A percentile compares a stretch with the other conserved stretches of the same genome.
Evolutionary conservation across 495 filamentous ascomycete species (phyloP).

Genomic region (Cryomyces antarcticus): DNA sequence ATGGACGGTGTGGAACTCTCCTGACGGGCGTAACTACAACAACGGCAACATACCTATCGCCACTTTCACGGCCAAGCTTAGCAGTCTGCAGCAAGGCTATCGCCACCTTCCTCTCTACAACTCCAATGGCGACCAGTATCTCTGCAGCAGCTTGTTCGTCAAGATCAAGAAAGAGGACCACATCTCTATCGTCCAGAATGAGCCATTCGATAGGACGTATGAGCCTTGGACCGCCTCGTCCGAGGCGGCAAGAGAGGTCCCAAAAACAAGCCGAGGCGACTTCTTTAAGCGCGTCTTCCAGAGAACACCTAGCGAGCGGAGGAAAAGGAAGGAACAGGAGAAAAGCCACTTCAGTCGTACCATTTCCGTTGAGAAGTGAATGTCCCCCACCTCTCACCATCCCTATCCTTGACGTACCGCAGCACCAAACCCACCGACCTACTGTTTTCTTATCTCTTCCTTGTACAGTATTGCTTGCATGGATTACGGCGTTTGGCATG

Average conservation of each 20-base stretch:
- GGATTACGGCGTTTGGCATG: no score
- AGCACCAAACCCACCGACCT: no score
- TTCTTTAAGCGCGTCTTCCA: constrained; percentile 7
- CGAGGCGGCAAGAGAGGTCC: neutral
- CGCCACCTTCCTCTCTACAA: constrained; percentile 90
- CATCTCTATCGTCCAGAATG: constrained; percentile 21
- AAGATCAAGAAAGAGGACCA: constrained; percentile 48
- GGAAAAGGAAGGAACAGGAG: constrained; percentile 5
- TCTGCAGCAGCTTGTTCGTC: constrained; percentile 90
- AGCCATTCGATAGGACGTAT: neutral
- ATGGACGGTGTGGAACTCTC: constrained; percentile 72
- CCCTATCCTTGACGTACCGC: no score
- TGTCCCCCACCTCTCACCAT: no score
- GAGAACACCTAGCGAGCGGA: constrained; percentile 8
- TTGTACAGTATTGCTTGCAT: no score
- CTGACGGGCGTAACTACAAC: constrained; percentile 41
- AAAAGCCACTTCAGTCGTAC: neutral
- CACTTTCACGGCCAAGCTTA: constrained; percentile 81
- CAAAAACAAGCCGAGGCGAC: constrained; percentile 1
- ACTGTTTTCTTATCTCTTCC: no score
- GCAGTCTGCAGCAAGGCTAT: constrained; percentile 79
- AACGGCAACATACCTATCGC: constrained; percentile 45
- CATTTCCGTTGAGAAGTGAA: neutral
- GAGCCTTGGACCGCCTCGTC: neutral
- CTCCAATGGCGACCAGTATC: constrained; percentile 67